Percentiles rank a stretch among this genome's conserved stretches.
These are phyloP conservation scores for Hemileia vastatrix DNA, from an alignment of 1,284 basidiomycete species.

Conservation along the genomic window DNA sequence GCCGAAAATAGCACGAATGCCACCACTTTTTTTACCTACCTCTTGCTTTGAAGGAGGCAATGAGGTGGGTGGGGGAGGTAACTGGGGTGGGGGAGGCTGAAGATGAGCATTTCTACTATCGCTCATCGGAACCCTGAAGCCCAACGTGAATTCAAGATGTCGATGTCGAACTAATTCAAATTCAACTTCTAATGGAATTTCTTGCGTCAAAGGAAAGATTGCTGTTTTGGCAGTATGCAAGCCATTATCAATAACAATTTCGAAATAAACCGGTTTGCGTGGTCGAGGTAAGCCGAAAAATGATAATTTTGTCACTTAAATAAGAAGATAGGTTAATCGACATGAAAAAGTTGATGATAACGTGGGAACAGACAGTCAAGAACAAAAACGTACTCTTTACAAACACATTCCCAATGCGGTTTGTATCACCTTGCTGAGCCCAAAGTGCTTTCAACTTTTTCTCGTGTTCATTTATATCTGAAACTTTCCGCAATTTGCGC, in stretches of 20 bases:
- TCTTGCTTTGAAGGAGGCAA: not conserved
- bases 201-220: slow-evolving; percentile 12
- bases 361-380: not conserved
- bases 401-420: slow-evolving; percentile 18
- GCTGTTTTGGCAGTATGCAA: slow-evolving; percentile 14
- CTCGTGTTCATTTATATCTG: slow-evolving; percentile 23
- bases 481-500: slow-evolving; percentile 21
- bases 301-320: slow-evolving; percentile 13
- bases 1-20: slow-evolving; percentile 1
- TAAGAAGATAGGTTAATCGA: not conserved
- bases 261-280: slow-evolving; percentile 6
- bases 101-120: slow-evolving; percentile 20
- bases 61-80: slow-evolving; percentile 1
- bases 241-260: slow-evolving; percentile 21
- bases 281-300: slow-evolving; percentile 2
- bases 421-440: slow-evolving; percentile 16
- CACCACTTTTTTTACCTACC: slow-evolving; percentile 10
- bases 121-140: slow-evolving; percentile 12
- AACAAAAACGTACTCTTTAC: slow-evolving; percentile 13
- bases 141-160: slow-evolving; percentile 18
- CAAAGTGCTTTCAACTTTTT: slow-evolving; percentile 20
- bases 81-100: slow-evolving; percentile 5
- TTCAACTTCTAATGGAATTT: slow-evolving; percentile 13
- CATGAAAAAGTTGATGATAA: not conserved
- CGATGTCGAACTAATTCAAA: slow-evolving; percentile 18